Base-by-base conservation (phyloP, 345 rosid genomes). In the Erodium maritimum region DNA sequence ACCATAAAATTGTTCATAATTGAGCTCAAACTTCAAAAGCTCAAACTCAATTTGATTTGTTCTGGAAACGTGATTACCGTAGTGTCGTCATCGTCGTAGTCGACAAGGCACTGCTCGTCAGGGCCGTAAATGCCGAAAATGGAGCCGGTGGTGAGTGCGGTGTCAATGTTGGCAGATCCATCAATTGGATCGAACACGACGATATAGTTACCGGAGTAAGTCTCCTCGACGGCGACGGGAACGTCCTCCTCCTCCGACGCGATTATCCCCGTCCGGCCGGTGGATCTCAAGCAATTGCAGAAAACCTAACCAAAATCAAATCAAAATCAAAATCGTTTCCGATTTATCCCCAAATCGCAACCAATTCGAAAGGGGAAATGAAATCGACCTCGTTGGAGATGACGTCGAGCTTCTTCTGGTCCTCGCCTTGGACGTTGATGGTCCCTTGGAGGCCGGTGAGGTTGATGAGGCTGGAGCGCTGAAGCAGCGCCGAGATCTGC, bases 321-420 rank as follows among this genome's bases (percentile, higher is more conserved):
- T n/a, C n/a, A n/a, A n/a, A n/a, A 3, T 4, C 18, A 19, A 34
- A 29, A 58, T 16, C 54, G 10, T 3, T 11, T 29, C 22, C 22
- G 0, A 34, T 33, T 19, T 24, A 19, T 42, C 7, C 19, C 17
- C 20, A 60, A 21, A 59, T 19, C 42, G 11, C 10, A 45, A 19
- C 23, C 50, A 11, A 10, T 9, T 4, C 23, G 48, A 5, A 14
- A 33, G 23, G n/a, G n/a, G n/a, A n/a, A n/a, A n/a, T n/a, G n/a
- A n/a, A n/a, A 45, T 50, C 18, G 13, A 75, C 73, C 75, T 75
- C 73, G 61, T 75, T 75, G 65, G 79, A 75, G 58, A 71, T 66
- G 12, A 75, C 73, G 55, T 75, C 79, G 52, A 75, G 79, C 72
- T 75, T 75, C 67, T 75, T 75, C 75, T 75, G 79, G 50, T 71